Evolutionary conservation across 2,329 filamentous ascomycete genomes (phyloP).

Genomic region (Ambrosiella cleistominuta): DNA sequence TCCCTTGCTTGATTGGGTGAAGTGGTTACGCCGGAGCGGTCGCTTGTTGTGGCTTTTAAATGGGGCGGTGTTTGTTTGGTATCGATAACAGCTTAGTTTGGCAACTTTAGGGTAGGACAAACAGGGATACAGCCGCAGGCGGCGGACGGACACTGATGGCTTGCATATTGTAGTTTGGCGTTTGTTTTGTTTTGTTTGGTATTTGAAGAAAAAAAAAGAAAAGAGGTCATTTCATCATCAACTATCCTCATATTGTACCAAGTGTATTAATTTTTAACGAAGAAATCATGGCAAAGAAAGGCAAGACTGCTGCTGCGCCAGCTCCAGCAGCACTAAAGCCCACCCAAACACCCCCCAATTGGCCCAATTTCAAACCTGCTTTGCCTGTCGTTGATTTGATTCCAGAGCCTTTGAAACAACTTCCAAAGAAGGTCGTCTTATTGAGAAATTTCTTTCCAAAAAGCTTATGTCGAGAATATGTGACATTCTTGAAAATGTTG

Average conservation of each 20-base stretch:
- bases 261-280: not conserved
- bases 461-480: constrained; percentile 57
- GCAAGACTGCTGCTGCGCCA: constrained; percentile 10
- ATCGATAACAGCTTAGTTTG: not conserved
- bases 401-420: constrained; percentile 33
- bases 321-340: constrained; percentile 15
- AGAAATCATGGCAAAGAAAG: constrained; percentile 14
- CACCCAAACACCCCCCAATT: constrained; percentile 28
- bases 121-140: not conserved
- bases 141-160: not conserved
- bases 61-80: not conserved
- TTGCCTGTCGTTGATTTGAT: constrained; percentile 47
- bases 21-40: too few relatives aligned
- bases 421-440: constrained; percentile 49
- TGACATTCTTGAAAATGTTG: constrained; percentile 50
- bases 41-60: not conserved
- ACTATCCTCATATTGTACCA: not conserved
- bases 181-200: too few relatives aligned
- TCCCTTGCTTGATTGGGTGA: too few relatives aligned
- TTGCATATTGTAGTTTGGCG: not conserved
- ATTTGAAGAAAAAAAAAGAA: too few relatives aligned
- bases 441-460: constrained; percentile 59
- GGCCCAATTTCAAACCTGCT: constrained; percentile 55
- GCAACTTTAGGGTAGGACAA: not conserved
- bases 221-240: too few relatives aligned